A percentile compares a stretch with the other conserved stretches of the same genome.
Evolutionary conservation across 2,329 filamentous ascomycete genomes (phyloP).

Genomic region (Stachybotrys elegans): DNA sequence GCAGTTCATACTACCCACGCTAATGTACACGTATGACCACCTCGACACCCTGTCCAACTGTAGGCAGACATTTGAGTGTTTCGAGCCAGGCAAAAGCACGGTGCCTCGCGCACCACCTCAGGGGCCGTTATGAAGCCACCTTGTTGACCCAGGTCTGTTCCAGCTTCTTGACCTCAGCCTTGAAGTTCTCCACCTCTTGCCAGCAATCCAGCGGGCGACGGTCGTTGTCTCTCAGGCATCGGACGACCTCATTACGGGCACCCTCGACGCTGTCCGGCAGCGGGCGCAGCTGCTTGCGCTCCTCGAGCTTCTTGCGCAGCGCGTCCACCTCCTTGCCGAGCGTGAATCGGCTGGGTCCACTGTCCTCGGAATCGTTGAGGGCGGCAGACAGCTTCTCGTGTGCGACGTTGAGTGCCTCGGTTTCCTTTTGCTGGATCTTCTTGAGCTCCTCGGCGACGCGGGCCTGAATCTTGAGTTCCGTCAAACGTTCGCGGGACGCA

Average conservation of each 20-base stretch:
- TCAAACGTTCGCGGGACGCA: slow-evolving; percentile 72
- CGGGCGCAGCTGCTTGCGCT: slow-evolving; percentile 60
- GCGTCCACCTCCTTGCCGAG: slow-evolving; percentile 57
- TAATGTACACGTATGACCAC: too few relatives aligned
- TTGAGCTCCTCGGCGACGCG: slow-evolving; percentile 83
- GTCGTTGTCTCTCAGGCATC: slow-evolving; percentile 79
- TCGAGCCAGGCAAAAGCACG: too few relatives aligned
- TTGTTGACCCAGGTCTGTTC: slow-evolving; percentile 86
- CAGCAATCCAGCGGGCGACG: slow-evolving; percentile 88
- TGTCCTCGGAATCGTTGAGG: slow-evolving; percentile 24
- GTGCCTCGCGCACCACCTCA: too few relatives aligned
- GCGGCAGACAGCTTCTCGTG: slow-evolving; percentile 57
- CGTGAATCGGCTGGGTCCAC: slow-evolving; percentile 33
- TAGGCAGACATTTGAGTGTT: too few relatives aligned
- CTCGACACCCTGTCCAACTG: too few relatives aligned
- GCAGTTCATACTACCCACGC: too few relatives aligned
- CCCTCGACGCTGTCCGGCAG: slow-evolving; percentile 67
- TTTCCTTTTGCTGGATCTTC: slow-evolving; percentile 67
- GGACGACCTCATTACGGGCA: slow-evolving; percentile 70
- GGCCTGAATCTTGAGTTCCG: slow-evolving; percentile 83
- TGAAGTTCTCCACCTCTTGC: slow-evolving; percentile 87
- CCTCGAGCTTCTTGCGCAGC: slow-evolving; percentile 54
- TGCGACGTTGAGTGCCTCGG: slow-evolving; percentile 62
- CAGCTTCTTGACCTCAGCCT: slow-evolving; percentile 78
- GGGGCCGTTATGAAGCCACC: slow-evolving; percentile 49